Base-by-base conservation (phyloP, 345 rosid species). In the Alliaria petiolata region DNA sequence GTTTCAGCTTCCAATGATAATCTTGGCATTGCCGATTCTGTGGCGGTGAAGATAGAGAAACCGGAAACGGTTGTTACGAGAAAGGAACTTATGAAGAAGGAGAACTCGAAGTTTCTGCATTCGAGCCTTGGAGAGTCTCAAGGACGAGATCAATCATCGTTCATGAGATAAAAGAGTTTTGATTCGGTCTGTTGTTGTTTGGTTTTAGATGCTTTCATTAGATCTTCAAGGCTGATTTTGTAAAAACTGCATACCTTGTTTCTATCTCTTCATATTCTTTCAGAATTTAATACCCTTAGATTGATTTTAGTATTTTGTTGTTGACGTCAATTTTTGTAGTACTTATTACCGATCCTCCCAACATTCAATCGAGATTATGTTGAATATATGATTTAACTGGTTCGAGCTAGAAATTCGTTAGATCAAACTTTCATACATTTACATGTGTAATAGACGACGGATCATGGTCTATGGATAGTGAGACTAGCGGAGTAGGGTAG, bases 51-150 rank as follows among this genome's bases (percentile, higher is more conserved):
- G 56, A 45, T 10, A 1, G 65, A 57, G 26, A 25, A 11, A 4
- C 42, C 36, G 38, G 16, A 47, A 26, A 69, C 28, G n/a, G n/a
- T n/a, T n/a, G n/a, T n/a, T n/a, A n/a, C n/a, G 9, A 74, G 46
- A 19, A 65, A 25, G 12, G 43, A 40, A 53, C 19, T 15, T 15
- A 9, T 17, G 51, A 56, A n/a, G n/a, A n/a, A 56, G 42, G 51
- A 55, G 34, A 38, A 45, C 26, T 57, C 59, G 0, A 54, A 38
- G 56, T 52, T 33, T 22, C 8, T 50, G 40, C 61, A 19, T 25
- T 6, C 78, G 40, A 34, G 67, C 58, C 20, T 60, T 30, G 31
- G 20, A 58, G 62, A 46, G 72, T n/a, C 38, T 50, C 13, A 74
- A 50, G 31, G 42, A 64, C 64, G 70, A 65, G 66, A 65, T 36